Evolutionary conservation across 192 early-diverging fungal species (phyloP).

Genomic region (Podila horticola): DNA sequence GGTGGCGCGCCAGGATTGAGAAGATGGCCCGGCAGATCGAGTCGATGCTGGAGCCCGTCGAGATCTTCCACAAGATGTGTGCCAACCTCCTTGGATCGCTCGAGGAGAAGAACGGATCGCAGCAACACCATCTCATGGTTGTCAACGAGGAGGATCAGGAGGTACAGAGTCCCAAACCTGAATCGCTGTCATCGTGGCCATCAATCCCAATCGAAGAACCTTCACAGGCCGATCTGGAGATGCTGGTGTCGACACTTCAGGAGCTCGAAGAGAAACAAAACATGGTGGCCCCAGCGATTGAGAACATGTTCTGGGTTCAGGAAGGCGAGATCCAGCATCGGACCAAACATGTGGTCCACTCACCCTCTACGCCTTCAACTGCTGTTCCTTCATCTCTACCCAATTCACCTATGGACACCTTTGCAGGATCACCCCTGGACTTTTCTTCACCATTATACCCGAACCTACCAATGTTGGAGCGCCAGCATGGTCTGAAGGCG

Average conservation of each 20-base stretch:
- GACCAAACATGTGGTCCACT: conserved; percentile 7
- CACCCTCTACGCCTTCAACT: conserved; percentile 27
- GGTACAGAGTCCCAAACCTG: background rate
- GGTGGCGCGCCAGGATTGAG: conserved; percentile 41
- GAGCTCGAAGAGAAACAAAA: conserved; percentile 49
- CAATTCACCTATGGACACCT: background rate
- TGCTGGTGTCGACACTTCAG: conserved; percentile 21
- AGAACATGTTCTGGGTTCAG: conserved; percentile 54
- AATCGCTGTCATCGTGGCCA: background rate
- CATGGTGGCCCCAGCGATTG: conserved; percentile 25
- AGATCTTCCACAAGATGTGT: conserved; percentile 48
- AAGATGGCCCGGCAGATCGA: conserved; percentile 52
- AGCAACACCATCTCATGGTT: background rate
- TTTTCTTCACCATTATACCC: conserved; percentile 31
- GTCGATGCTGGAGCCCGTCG: conserved; percentile 46
- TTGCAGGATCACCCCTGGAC: background rate
- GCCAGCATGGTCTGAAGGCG: conserved; percentile 24
- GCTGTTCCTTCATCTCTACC: background rate
- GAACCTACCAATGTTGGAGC: conserved; percentile 32
- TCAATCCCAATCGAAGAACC: background rate
- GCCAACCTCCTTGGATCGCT: conserved; percentile 22
- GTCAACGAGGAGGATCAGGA: conserved; percentile 3
- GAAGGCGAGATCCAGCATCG: conserved; percentile 48
- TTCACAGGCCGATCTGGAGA: conserved; percentile 18
- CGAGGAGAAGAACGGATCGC: conserved; percentile 5